Base-by-base conservation (phyloP, 345 rosid species). In the Salix udensis region DNA sequence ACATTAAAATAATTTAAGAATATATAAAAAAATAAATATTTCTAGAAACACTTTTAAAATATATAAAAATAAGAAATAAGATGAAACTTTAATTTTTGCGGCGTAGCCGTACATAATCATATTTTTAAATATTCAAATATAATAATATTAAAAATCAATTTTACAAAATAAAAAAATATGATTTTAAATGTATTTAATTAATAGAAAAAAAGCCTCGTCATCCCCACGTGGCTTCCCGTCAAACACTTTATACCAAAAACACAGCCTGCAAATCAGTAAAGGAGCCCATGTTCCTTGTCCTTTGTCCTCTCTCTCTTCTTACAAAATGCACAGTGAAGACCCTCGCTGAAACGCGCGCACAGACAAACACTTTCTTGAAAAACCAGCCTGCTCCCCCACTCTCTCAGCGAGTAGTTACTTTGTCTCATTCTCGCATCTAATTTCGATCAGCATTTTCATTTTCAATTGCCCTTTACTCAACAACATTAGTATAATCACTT, bases 371-470 rank as follows among this genome's bases (percentile, higher is more conserved):
- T n/a, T 58, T 2, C 62, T 58, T 58, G 24, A 58, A 58, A 58
- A 58, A 58, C 28, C 28, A 58, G 62, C 9, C 62, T 58, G 13
- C 62, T 23, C 23, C 13, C 62, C 5, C 62, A 9, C 24, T 74
- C 67, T 78, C 67, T 82, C 62, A 75, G 46, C 70, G 21, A 58
- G 62, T n/a, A 67, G 79, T 72, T 78, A 24, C 68, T 50, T 68
- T 52, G 74, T 78, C 79, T 68, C 77, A 28, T 44, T 78, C 79
- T n/a, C 31, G 21, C 78, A 81, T 72, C 83, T 74, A 74, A 62
- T 65, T 34, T 30, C 76, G 52, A 30, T 21, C 26, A 16, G 34
- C 24, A 28, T 65, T 31, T 52, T 6, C 67, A 18, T 60, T 52
- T 10, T 64, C 19, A 64, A 26, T 30, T 52, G 65, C 19, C 12